A percentile compares a stretch with the other conserved stretches of the same genome.
Conservation (phyloP, 345 rosid genomes). For the Anastatica hierochuntica region DNA sequence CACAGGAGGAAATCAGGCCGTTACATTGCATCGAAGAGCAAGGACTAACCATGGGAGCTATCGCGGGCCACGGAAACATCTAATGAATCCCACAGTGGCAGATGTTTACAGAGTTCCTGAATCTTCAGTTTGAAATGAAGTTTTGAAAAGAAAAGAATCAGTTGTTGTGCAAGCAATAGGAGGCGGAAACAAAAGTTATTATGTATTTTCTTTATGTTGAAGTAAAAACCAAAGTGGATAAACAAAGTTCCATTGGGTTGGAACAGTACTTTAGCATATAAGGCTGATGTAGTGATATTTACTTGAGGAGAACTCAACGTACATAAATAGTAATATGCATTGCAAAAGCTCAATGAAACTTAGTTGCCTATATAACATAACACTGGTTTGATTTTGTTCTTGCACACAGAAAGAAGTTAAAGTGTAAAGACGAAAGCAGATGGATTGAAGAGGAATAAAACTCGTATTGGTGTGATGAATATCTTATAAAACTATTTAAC, state of each 20-base stretch:
- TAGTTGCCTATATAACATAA: slow-evolving; percentile 4
- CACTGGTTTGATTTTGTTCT: too few relatives aligned
- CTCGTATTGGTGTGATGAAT: slow-evolving; percentile 8
- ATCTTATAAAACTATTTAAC: slow-evolving; percentile 14
- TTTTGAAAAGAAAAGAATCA: background rate
- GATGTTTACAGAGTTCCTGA: slow-evolving; percentile 18
- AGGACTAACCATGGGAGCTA: slow-evolving; percentile 26
- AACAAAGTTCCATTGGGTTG: too few relatives aligned
- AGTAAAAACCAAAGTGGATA: slow-evolving; percentile 17
- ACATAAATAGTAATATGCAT: too few relatives aligned
- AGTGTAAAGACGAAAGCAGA: background rate
- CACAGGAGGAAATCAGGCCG: background rate
- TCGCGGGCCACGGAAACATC: slow-evolving; percentile 20
- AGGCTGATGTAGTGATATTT: too few relatives aligned
- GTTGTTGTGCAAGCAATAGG: slow-evolving; percentile 2
- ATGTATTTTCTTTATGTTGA: slow-evolving; percentile 24
- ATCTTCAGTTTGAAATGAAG: slow-evolving; percentile 17
- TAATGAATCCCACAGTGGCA: slow-evolving; percentile 9
- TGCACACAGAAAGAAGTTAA: slow-evolving; percentile 11
- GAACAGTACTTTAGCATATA: too few relatives aligned
- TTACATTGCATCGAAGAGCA: background rate
- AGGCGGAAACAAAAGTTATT: background rate
- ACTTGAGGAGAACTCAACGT: too few relatives aligned
- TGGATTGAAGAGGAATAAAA: slow-evolving; percentile 5
- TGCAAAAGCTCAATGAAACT: slow-evolving; percentile 14